Evolutionary conservation across 768 basidiomycete species (phyloP).

Genomic region (Leccinum longicurvipes): DNA sequence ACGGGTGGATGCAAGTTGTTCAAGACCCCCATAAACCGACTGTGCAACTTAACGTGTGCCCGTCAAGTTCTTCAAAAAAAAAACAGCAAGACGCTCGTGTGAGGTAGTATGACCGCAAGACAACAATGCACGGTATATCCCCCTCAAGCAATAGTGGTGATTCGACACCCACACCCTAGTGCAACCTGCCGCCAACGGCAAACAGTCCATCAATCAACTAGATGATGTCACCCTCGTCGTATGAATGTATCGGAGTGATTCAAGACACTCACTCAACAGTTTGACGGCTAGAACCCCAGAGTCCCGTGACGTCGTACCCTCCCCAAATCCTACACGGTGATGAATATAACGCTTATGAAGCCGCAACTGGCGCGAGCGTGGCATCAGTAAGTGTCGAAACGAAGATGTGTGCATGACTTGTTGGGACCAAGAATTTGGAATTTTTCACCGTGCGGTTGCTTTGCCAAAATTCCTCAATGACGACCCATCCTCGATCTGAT

Average conservation of each 20-base stretch:
- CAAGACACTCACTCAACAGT: constrained; percentile 30
- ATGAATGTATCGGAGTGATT: constrained; percentile 27
- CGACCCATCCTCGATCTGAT: background rate
- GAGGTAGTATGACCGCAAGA: constrained; percentile 24
- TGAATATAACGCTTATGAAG: constrained; percentile 13
- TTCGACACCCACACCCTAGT: background rate
- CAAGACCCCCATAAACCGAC: constrained; percentile 24
- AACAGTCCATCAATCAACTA: constrained; percentile 3
- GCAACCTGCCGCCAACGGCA: background rate
- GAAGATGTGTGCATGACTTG: constrained; percentile 19
- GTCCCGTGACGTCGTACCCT: constrained; percentile 3
- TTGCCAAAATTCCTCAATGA: constrained; percentile 9
- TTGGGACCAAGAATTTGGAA: constrained; percentile 18
- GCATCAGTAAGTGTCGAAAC: constrained; percentile 23
- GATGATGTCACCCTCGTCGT: constrained; percentile 20
- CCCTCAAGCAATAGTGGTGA: constrained; percentile 9
- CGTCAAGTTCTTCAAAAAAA: constrained; percentile 22
- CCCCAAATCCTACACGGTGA: constrained; percentile 3
- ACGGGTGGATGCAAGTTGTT: constrained; percentile 30
- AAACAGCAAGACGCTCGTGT: constrained; percentile 24
- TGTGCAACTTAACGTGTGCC: constrained; percentile 31
- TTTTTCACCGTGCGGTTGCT: constrained; percentile 27
- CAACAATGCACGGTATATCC: constrained; percentile 1
- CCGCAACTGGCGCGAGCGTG: constrained; percentile 14
- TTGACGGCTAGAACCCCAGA: constrained; percentile 11